These are phyloP conservation scores for Salix caprea DNA, from an alignment of 345 rosid species.

Conservation along the genomic window DNA sequence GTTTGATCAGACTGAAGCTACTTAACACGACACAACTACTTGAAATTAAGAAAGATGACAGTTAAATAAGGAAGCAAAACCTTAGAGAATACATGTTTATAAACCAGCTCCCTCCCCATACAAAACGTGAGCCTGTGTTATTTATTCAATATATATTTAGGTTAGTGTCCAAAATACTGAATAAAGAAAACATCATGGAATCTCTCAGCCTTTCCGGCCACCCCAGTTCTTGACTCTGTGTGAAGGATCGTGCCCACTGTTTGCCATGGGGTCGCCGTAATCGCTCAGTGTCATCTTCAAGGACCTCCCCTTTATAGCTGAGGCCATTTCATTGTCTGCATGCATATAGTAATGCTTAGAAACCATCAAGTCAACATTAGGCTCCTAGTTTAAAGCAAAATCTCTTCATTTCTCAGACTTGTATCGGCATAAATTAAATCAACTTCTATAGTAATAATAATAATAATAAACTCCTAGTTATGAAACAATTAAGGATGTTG, in stretches of 20 bases:
- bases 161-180: neutral
- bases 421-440: neutral
- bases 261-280: slow-evolving; percentile 48
- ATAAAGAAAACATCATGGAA: neutral
- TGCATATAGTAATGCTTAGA: neutral
- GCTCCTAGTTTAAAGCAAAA: neutral
- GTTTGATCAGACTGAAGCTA: neutral
- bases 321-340: slow-evolving; percentile 21
- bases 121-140: neutral
- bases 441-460: neutral
- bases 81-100: neutral
- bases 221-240: slow-evolving; percentile 1
- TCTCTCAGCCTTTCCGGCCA: slow-evolving; percentile 35
- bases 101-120: neutral
- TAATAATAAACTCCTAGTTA: too few relatives aligned
- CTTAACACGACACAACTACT: neutral
- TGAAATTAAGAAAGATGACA: neutral
- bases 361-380: neutral
- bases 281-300: slow-evolving; percentile 46
- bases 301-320: slow-evolving; percentile 37
- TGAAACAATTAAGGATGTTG: neutral
- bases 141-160: neutral
- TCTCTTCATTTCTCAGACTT: neutral
- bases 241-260: slow-evolving; percentile 59
- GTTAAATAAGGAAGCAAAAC: neutral